phyloP scores from a whole-genome alignment of 129 eudicot genomes.

The Tagetes patula region DNA sequence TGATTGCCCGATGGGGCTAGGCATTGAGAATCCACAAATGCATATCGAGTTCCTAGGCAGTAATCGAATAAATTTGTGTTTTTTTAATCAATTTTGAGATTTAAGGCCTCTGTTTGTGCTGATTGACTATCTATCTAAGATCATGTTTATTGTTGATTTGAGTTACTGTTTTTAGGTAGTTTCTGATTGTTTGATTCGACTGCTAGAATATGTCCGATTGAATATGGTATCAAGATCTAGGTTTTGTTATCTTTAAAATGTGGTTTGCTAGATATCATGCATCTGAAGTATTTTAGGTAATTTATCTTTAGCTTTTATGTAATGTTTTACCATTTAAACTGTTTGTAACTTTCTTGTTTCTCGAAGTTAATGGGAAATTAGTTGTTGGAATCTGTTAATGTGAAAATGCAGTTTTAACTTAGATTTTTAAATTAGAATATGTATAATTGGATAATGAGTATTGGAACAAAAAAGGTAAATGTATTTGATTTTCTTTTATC shows the following conservation, averaged over 20 bases:
- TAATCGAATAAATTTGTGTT: constrained; percentile 4
- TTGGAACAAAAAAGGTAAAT: background rate
- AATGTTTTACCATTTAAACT: background rate
- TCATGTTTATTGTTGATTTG: constrained; percentile 1
- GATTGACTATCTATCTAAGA: background rate
- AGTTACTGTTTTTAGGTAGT: background rate
- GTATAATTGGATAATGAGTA: background rate
- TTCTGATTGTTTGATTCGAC: constrained; percentile 1
- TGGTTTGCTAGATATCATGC: background rate
- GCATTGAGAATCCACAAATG: background rate
- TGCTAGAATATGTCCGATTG: background rate
- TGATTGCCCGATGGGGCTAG: constrained; percentile 17
- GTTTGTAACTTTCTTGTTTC: constrained; percentile 9
- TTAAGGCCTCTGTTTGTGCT: constrained; percentile 9
- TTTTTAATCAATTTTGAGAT: constrained; percentile 8
- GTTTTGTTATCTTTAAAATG: background rate
- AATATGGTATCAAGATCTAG: constrained; percentile 17
- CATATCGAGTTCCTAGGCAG: constrained; percentile 1
- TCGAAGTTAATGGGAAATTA: background rate
- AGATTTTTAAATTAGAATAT: background rate
- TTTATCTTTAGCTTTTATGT: background rate
- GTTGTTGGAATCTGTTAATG: background rate
- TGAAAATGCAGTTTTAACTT: constrained; percentile 5
- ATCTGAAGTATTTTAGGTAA: background rate
- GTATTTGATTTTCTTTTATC: constrained; percentile 8